These are phyloP conservation scores for Cephalotrichum gorgonifer DNA, from an alignment of 2,329 filamentous ascomycete species.

Conservation along the genomic window DNA sequence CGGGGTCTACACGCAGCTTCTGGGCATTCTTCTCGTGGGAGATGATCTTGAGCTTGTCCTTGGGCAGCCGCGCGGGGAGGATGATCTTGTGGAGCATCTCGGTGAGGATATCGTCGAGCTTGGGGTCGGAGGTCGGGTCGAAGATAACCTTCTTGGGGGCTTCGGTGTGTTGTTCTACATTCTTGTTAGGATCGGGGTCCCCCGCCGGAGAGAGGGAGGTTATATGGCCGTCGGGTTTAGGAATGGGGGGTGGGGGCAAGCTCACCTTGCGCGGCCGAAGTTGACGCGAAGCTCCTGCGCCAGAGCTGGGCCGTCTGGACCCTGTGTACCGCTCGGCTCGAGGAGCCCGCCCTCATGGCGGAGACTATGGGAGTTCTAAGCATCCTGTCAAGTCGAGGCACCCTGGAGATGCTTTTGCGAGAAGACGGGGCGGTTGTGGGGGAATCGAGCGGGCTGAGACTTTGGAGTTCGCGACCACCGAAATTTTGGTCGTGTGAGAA, in stretches of 20 bases:
- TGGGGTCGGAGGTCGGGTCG: conserved; percentile 35
- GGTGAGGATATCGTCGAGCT: conserved; percentile 42
- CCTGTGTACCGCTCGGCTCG: not conserved
- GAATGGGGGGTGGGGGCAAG: not conserved
- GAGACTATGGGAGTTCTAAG: not conserved
- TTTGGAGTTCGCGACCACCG: not conserved
- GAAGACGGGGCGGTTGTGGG: not conserved
- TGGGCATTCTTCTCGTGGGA: conserved; percentile 34
- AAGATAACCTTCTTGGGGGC: conserved; percentile 28
- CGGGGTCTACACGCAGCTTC: conserved; percentile 41
- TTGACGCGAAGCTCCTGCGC: not conserved
- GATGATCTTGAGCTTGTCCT: conserved; percentile 41
- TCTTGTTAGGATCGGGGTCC: not conserved
- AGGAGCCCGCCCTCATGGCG: conserved; percentile 1
- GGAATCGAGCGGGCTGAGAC: not conserved
- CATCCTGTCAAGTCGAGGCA: not conserved
- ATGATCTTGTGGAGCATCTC: conserved; percentile 48
- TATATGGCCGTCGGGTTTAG: too few relatives aligned
- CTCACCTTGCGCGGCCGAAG: not conserved
- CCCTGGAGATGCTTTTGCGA: not conserved
- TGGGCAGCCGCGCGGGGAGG: conserved; percentile 48
- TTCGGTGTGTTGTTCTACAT: not conserved
- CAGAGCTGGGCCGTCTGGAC: not conserved
- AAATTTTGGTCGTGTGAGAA: not conserved
- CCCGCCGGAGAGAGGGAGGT: not conserved